Base-by-base conservation (phyloP, 106 monocot genomes). In the Gastrodia elata region DNA sequence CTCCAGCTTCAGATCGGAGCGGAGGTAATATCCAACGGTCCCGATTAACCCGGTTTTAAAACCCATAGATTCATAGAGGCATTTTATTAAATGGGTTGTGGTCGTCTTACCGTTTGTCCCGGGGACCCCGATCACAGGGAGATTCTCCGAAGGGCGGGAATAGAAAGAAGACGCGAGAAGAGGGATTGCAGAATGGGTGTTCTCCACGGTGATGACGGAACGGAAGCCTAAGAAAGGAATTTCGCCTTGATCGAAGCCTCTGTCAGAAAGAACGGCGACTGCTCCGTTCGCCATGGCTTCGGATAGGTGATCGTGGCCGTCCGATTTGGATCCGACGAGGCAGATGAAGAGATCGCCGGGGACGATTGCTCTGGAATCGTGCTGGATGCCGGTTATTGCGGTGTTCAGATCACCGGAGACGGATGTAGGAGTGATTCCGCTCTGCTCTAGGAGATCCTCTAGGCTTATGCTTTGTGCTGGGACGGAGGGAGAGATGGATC, bases 21-120 rank as follows among this genome's bases (percentile, higher is more conserved):
- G 76, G 43, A 91, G 75, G 41, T 55, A 85, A 61, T 77, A 91
- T 7, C 83, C 83, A 4, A 87, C 55, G 1, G 87, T 85, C 16
- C 84, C 81, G 39, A 91, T 38, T 73, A 87, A 83, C 42, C 90
- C 87, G 20, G 84, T 81, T 24, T 58, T 78, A 52, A 75, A 42
- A n/a, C 85, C 74, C 81, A 82, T 85, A 15, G 87, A 80, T 43
- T 91, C 91, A 20, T 83, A 84, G 13, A 87, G 65, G 7, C 84
- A 84, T 67, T 85, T 81, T n/a, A 91, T 78, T 78, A 91, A 73
- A 59, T 87, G 71, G 33, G 91, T 80, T 1, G 83, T 85, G 4
- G 91, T 83, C 1, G 87, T 91, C 80, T 87, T 91, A 0, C 91
- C 91, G 75, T 87, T 81, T 6, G 87, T 83, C 18, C 87, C 91